Conservation (phyloP, 1,284 basidiomycete genomes). For the Mycena citricolor region DNA sequence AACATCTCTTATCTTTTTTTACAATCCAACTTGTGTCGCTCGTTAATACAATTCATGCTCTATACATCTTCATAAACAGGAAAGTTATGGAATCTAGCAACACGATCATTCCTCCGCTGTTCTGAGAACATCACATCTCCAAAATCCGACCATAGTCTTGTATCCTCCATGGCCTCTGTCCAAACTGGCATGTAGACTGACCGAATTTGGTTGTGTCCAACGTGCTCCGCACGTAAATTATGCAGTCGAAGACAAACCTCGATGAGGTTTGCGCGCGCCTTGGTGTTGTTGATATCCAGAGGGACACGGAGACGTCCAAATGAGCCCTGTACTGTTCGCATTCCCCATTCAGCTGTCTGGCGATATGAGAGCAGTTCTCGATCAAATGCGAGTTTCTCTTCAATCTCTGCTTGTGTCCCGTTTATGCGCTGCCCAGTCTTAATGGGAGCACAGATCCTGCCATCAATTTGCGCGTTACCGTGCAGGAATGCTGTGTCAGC, state of each 20-base stretch:
- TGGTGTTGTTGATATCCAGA: constrained; percentile 27
- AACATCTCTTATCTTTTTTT: too few relatives aligned
- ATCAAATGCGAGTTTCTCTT: constrained; percentile 25
- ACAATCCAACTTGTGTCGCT: too few relatives aligned
- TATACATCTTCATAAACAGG: neutral
- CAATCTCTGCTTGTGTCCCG: constrained; percentile 21
- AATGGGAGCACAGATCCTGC: constrained; percentile 35
- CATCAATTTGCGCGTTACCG: constrained; percentile 20
- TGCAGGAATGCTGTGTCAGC: constrained; percentile 39
- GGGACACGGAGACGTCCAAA: constrained; percentile 38
- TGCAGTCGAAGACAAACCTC: constrained; percentile 31
- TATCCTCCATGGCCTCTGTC: constrained; percentile 25
- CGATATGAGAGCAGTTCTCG: constrained; percentile 32
- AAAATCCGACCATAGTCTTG: constrained; percentile 28
- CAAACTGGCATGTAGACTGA: constrained; percentile 36
- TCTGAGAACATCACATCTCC: constrained; percentile 34
- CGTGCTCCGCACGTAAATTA: constrained; percentile 30
- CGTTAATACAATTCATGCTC: neutral
- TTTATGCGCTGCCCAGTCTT: constrained; percentile 32
- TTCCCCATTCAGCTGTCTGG: constrained; percentile 45
- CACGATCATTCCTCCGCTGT: constrained; percentile 27
- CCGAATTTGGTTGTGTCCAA: constrained; percentile 38
- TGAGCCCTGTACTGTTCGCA: constrained; percentile 38
- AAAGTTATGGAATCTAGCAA: constrained; percentile 31
- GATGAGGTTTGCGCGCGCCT: constrained; percentile 26